Base-by-base conservation (phyloP, 1,139 yeast genomes). In the Kluyveromyces sp. region DNA sequence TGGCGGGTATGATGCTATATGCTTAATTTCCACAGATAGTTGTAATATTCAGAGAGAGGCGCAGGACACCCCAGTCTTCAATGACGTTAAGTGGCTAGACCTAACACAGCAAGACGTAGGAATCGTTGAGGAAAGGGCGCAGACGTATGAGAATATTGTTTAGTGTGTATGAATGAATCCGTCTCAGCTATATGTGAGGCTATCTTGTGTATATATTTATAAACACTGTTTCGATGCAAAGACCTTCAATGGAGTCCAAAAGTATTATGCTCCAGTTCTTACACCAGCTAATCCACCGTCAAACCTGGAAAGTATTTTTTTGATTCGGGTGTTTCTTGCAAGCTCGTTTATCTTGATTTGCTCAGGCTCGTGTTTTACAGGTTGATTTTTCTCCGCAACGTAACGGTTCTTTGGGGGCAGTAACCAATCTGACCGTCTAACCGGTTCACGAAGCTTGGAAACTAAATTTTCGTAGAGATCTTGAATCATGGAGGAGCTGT, bases 1-100 rank as follows among this genome's bases (percentile, higher is more conserved):
- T 0, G 98, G 98, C 18, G 98, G 98, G 0, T 84, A 78, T 60
- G 98, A 92, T 67, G 98, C 98, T 0, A 77, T 92, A 33, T 76
- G 94, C 47, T 58, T 89, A 26, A 64, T 92, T 29, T 82, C 83
- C 3, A 66, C 75, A 3, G 79, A 74, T 25, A 61, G 64, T 1
- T 64, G 77, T 3, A 46, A 58, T 2, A 67, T 85, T 37, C 54
- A 64, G 12, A 46, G 49, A 3, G 55, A 58, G 2, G 71, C 79
- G 0, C 48, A 52, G 1, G 49, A 45, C 0, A 49, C 53, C 15
- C 39, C 43, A 9, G 46, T 48, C n/a, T 76, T 78, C 47, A 46
- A 55, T 2, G 60, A 64, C 19, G 86, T 83, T 1, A 66, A 72
- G 3, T 83, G 92, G 89, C 66, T 83, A 47, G 74, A 79, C 49